phyloP scores from a whole-genome alignment of 805 yeast genomes.

The Wickerhamomyces xylosicus region DNA sequence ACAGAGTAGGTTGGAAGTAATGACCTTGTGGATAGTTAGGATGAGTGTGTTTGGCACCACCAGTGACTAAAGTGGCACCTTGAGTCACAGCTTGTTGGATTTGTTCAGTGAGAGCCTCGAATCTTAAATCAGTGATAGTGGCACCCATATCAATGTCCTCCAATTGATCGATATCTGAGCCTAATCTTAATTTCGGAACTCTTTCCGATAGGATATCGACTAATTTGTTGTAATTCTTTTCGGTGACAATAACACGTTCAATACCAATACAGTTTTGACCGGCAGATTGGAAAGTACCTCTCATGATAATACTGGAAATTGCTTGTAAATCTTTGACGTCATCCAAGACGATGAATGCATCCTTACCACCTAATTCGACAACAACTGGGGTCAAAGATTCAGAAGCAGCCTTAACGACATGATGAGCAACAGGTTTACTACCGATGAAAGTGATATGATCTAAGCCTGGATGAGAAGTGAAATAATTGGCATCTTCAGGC shows the following conservation, averaged over 20 bases:
- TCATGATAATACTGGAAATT: conserved; percentile 71
- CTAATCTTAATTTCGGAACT: conserved; percentile 57
- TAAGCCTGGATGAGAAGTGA: conserved; percentile 75
- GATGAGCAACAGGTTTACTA: conserved; percentile 88
- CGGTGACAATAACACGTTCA: conserved; percentile 82
- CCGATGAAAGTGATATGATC: conserved; percentile 93
- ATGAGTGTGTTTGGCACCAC: conserved; percentile 74
- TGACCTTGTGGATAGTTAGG: conserved; percentile 95
- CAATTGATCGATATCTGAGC: conserved; percentile 85
- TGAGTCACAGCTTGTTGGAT: conserved; percentile 62
- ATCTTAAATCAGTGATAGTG: conserved; percentile 71
- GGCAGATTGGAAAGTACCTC: conserved; percentile 95
- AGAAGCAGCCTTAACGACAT: conserved; percentile 76
- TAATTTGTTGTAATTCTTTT: conserved; percentile 53
- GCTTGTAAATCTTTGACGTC: conserved; percentile 50
- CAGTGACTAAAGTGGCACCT: conserved; percentile 75
- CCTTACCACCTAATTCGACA: conserved; percentile 95
- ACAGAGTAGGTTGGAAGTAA: conserved; percentile 82
- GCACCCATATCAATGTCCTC: conserved; percentile 97
- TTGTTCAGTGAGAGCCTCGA: conserved; percentile 54
- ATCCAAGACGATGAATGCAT: conserved; percentile 79
- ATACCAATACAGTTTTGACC: conserved; percentile 99
- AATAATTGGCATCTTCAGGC: conserved; percentile 81
- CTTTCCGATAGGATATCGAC: conserved; percentile 46
- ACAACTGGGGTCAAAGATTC: conserved; percentile 88